Evolutionary conservation across 2,329 filamentous ascomycete genomes (phyloP).

Genomic region (Kalaharituber pfeilii): DNA sequence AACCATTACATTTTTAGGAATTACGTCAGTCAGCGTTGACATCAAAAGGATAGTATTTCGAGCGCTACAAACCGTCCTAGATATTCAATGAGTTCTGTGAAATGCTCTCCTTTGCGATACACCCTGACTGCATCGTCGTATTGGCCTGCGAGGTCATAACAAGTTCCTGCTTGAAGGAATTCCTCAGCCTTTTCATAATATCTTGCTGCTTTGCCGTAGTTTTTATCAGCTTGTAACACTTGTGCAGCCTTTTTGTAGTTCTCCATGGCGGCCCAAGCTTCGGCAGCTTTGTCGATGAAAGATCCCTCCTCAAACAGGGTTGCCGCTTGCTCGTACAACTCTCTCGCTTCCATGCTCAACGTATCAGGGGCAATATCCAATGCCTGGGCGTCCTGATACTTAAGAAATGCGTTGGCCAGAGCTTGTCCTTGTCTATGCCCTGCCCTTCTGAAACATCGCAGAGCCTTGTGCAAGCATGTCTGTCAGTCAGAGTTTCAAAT

Average conservation of each 20-base stretch:
- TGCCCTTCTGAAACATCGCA: not conserved
- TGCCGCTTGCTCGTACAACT: not conserved
- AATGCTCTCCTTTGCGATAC: not conserved
- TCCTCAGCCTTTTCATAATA: not conserved
- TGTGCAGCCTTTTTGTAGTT: not conserved
- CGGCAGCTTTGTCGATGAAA: not conserved
- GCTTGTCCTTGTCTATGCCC: not conserved
- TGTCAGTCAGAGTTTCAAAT: not conserved
- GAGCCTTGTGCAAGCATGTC: not conserved
- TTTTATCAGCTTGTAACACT: not conserved
- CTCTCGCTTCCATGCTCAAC: not conserved
- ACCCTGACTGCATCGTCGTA: not conserved
- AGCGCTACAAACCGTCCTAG: not conserved
- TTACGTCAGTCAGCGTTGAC: too few species aligned
- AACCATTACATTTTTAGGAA: too few species aligned
- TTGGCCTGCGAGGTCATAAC: not conserved
- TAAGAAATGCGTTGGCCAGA: not conserved
- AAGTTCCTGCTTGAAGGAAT: not conserved
- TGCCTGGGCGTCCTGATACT: not conserved
- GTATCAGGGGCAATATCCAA: not conserved
- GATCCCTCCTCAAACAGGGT: not conserved
- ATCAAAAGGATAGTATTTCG: too few species aligned
- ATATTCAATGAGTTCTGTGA: not conserved
- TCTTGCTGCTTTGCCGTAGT: not conserved
- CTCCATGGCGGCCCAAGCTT: not conserved